These are phyloP conservation scores for Ceratobasidium papillatum DNA, from an alignment of 1,284 basidiomycete genomes.

Conservation along the genomic window DNA sequence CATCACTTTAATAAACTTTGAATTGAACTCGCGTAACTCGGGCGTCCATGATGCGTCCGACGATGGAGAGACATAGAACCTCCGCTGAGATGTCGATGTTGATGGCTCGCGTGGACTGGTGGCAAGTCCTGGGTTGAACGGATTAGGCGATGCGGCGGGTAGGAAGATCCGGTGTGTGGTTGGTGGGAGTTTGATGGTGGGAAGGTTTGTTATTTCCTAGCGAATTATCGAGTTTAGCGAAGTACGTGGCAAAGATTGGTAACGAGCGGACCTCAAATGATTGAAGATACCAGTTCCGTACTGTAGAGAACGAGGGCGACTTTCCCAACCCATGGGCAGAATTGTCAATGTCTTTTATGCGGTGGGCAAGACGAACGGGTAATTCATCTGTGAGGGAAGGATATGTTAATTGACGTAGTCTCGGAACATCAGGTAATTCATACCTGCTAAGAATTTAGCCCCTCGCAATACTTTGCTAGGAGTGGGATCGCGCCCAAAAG, in stretches of 20 bases:
- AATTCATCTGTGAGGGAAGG: conserved; percentile 9
- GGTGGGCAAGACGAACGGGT: conserved; percentile 24
- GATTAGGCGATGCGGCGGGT: conserved; percentile 26
- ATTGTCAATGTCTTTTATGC: conserved; percentile 38
- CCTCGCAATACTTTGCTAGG: conserved; percentile 28
- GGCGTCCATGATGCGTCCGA: conserved; percentile 26
- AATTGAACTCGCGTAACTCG: conserved; percentile 34
- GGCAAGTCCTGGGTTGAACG: background rate
- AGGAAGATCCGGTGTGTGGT: conserved; percentile 37
- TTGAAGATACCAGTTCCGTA: conserved; percentile 36
- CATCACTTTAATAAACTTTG: conserved; percentile 30
- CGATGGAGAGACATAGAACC: conserved; percentile 26
- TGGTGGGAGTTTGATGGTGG: conserved; percentile 35
- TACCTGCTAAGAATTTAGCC: conserved; percentile 37
- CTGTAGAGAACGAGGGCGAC: conserved; percentile 25
- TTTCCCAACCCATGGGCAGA: conserved; percentile 26
- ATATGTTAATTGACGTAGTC: background rate
- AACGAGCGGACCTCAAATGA: conserved; percentile 20
- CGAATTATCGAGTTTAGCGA: background rate
- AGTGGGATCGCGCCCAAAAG: conserved; percentile 29
- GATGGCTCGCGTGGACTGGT: background rate
- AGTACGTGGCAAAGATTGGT: background rate
- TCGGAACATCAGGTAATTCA: background rate
- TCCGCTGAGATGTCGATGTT: conserved; percentile 6
- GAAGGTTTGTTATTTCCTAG: conserved; percentile 30